Evolutionary conservation across 495 filamentous ascomycete species (phyloP).

Genomic region (Penicillium waksmanii): DNA sequence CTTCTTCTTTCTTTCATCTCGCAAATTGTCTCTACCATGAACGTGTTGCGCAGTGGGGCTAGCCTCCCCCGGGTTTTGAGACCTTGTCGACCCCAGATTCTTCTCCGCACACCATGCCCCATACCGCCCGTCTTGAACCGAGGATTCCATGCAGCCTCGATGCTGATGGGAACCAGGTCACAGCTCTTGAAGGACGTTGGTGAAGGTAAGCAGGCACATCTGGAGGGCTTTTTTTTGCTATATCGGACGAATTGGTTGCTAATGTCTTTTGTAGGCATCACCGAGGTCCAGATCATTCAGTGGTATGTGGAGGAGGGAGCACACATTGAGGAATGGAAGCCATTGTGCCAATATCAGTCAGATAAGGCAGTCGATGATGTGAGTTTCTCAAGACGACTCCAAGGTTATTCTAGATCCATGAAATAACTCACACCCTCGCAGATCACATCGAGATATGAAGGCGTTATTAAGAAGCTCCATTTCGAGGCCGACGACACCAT

Average conservation of each 20-base stretch:
- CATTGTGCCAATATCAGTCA: constrained; percentile 94
- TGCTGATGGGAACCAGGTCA: constrained; percentile 70
- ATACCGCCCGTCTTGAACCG: constrained; percentile 33
- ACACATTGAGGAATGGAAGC: constrained; percentile 96
- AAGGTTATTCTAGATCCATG: background rate
- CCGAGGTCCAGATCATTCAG: constrained; percentile 70
- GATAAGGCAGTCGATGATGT: constrained; percentile 98
- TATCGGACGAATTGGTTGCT: constrained; percentile 3
- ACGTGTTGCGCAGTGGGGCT: constrained; percentile 34
- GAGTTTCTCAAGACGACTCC: constrained; percentile 13
- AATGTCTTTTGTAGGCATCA: background rate
- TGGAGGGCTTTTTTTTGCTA: background rate
- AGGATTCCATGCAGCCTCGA: constrained; percentile 64
- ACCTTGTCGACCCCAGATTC: constrained; percentile 31
- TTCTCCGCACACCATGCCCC: constrained; percentile 35
- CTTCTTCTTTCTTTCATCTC: constrained; percentile 11
- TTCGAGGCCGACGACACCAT: constrained; percentile 97
- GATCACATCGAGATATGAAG: constrained; percentile 94
- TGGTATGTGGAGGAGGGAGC: constrained; percentile 99
- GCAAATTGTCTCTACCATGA: constrained; percentile 35
- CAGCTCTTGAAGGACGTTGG: constrained; percentile 95
- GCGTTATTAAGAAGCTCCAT: constrained; percentile 93
- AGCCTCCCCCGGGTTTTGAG: constrained; percentile 32
- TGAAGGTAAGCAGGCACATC: constrained; percentile 65
- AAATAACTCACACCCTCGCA: constrained; percentile 31